Percentiles rank a stretch among this genome's conserved stretches.
Conservation (phyloP, 371 early-diverging fungal genomes). For the Circinella minor region DNA sequence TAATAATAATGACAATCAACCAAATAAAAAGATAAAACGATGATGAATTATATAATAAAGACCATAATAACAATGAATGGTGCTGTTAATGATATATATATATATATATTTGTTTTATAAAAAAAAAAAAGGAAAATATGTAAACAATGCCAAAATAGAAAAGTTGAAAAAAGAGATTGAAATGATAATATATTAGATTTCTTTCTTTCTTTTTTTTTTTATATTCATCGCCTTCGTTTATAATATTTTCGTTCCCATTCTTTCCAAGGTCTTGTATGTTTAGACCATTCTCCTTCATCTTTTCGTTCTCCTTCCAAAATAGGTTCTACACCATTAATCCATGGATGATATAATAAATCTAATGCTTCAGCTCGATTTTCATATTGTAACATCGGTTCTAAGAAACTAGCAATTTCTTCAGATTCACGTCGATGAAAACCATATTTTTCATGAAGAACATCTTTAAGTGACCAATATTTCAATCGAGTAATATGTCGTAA, state of each 20-base stretch:
- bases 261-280: slow-evolving; percentile 38
- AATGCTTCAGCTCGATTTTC: slow-evolving; percentile 61
- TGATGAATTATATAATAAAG: background rate
- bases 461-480: slow-evolving; percentile 79
- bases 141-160: too few relatives aligned
- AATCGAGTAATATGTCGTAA: slow-evolving; percentile 87
- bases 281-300: slow-evolving; percentile 29
- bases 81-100: too few relatives aligned
- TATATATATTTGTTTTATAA: too few relatives aligned
- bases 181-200: too few relatives aligned
- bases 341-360: slow-evolving; percentile 64
- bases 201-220: background rate
- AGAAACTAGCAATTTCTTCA: slow-evolving; percentile 64
- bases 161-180: too few relatives aligned
- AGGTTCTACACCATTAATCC: slow-evolving; percentile 58
- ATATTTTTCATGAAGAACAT: slow-evolving; percentile 89
- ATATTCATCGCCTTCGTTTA: slow-evolving; percentile 5
- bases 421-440: slow-evolving; percentile 59
- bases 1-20: background rate
- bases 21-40: background rate
- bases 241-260: slow-evolving; percentile 35
- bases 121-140: too few relatives aligned
- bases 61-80: background rate
- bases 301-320: slow-evolving; percentile 35
- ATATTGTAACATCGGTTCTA: slow-evolving; percentile 79